Percentiles rank a stretch among this genome's conserved stretches.
These are phyloP conservation scores for Penicillium glabrum DNA, from an alignment of 2,329 filamentous ascomycete genomes.

Conservation along the genomic window DNA sequence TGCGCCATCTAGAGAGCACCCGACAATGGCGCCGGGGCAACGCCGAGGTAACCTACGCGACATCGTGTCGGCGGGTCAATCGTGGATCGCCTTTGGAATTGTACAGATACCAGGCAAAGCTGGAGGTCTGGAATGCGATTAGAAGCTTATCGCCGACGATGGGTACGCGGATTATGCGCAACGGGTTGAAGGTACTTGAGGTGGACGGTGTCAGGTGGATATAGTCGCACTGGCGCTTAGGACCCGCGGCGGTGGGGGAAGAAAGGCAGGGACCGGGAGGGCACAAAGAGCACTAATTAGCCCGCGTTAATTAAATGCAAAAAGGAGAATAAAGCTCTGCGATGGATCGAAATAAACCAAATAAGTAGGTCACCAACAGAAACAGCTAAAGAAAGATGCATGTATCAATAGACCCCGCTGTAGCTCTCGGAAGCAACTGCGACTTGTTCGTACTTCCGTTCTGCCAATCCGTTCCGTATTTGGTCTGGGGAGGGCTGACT, in stretches of 20 bases:
- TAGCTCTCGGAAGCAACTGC: background rate
- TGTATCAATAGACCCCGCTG: background rate
- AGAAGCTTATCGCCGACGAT: constrained; percentile 3
- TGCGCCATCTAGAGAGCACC: constrained; percentile 21
- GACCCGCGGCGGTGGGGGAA: constrained; percentile 33
- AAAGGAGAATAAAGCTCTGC: background rate
- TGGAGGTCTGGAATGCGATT: background rate
- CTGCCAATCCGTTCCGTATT: background rate
- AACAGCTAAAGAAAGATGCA: background rate
- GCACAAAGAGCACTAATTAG: constrained; percentile 2
- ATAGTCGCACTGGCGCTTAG: constrained; percentile 39
- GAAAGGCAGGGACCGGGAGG: constrained; percentile 17
- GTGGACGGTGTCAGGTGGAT: constrained; percentile 19
- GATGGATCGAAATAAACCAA: background rate
- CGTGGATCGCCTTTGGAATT: background rate
- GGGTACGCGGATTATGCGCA: constrained; percentile 11
- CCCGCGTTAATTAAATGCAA: background rate
- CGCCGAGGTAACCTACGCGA: constrained; percentile 36
- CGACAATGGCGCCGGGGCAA: constrained; percentile 20
- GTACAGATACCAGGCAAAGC: background rate
- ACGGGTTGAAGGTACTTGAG: constrained; percentile 10
- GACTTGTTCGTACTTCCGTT: background rate
- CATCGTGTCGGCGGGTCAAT: constrained; percentile 28
- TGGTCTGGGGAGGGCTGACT: constrained; percentile 4
- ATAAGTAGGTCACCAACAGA: background rate